These are phyloP conservation scores for Vigna nakashimae DNA, from an alignment of 306 rosid species.

Conservation along the genomic window DNA sequence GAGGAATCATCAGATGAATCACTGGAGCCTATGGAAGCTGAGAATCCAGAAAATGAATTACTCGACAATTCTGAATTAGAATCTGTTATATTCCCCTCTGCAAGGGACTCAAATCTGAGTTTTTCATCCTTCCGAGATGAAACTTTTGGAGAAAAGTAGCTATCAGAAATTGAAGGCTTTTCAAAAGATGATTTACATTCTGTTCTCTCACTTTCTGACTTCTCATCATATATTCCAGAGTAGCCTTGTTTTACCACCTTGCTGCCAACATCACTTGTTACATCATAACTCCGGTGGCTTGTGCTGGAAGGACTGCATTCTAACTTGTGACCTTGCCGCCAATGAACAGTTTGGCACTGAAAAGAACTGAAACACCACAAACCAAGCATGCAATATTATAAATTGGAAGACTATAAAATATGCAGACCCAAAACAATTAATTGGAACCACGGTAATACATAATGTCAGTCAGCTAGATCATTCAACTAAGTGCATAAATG, in stretches of 20 bases:
- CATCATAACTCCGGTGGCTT: conserved; percentile 34
- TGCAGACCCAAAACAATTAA: conserved; percentile 20
- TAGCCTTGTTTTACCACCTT: conserved; percentile 50
- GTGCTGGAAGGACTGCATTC: conserved; percentile 71
- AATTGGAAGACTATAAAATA: background rate
- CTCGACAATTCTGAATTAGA: conserved; percentile 65
- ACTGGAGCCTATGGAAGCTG: conserved; percentile 56
- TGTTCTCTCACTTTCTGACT: conserved; percentile 37
- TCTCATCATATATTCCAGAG: conserved; percentile 44
- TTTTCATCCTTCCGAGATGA: conserved; percentile 52
- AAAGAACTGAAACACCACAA: conserved; percentile 71
- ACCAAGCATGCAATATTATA: background rate
- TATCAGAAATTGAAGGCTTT: conserved; percentile 42
- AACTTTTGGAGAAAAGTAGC: conserved; percentile 45
- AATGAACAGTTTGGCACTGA: conserved; percentile 87
- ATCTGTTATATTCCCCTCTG: conserved; percentile 49
- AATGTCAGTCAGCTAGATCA: conserved; percentile 30
- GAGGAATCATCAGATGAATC: conserved; percentile 84
- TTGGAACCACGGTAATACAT: conserved; percentile 6
- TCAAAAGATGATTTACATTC: conserved; percentile 35
- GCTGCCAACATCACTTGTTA: conserved; percentile 45
- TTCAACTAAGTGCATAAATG: background rate
- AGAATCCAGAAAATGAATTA: conserved; percentile 84
- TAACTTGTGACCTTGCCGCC: conserved; percentile 94
- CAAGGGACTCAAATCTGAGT: conserved; percentile 52